phyloP scores from a whole-genome alignment of 176 grass and related monocot genomes.

The Saccharum spontaneum region DNA sequence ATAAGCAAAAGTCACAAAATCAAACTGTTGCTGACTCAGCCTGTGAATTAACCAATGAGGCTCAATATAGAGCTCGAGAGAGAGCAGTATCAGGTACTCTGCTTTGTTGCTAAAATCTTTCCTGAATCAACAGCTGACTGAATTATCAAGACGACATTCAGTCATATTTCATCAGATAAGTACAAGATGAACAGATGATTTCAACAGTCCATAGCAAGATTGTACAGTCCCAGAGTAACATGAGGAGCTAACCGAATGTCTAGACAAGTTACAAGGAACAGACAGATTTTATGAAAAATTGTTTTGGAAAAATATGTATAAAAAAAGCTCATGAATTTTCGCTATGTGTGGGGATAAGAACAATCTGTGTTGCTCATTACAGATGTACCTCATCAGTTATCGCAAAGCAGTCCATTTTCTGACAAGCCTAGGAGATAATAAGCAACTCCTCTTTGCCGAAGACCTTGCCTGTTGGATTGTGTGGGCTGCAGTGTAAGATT shows the following conservation, averaged over 20 bases:
- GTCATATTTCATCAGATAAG: slow-evolving; percentile 11
- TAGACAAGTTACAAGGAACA: neutral
- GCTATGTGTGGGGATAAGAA: neutral
- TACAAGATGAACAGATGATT: neutral
- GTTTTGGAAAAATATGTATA: neutral
- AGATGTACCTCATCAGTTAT: slow-evolving; percentile 79
- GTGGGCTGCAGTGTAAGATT: slow-evolving; percentile 62
- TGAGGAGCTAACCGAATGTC: neutral
- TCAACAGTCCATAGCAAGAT: neutral
- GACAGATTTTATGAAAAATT: neutral
- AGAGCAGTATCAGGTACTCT: slow-evolving; percentile 8
- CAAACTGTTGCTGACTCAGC: slow-evolving; percentile 1
- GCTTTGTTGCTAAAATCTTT: slow-evolving; percentile 11
- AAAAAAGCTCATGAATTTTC: neutral
- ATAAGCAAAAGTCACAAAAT: neutral
- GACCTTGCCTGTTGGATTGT: slow-evolving; percentile 93
- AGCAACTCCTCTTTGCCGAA: slow-evolving; percentile 71
- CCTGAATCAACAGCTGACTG: neutral
- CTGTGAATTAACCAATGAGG: neutral
- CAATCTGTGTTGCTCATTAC: neutral
- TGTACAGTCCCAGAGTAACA: neutral
- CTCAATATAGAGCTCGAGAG: neutral
- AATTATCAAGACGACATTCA: neutral
- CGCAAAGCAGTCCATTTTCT: slow-evolving; percentile 71
- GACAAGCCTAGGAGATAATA: slow-evolving; percentile 59